Evolutionary conservation across 164 flowering plant genomes (phyloP).

Genomic region (Paratinospora sagittata): DNA sequence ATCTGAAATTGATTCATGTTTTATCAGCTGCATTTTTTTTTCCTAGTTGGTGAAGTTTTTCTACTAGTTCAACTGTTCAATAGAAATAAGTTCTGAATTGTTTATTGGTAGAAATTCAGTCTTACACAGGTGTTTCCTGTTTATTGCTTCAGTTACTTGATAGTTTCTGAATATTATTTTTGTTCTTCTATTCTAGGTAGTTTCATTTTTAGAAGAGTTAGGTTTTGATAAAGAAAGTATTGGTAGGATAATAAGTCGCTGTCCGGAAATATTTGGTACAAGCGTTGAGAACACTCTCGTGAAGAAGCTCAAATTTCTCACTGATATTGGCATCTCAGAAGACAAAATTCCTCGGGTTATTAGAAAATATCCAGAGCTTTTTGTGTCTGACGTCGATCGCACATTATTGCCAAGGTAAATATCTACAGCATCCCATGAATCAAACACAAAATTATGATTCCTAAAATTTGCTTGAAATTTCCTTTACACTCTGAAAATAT

Average conservation of each 20-base stretch:
- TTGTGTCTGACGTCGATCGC: constrained; percentile 53
- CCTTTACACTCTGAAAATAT: no score
- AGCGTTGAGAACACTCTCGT: constrained; percentile 59
- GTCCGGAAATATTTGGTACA: constrained; percentile 79
- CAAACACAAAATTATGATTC: background rate
- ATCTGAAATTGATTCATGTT: background rate
- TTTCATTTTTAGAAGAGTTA: constrained; percentile 52
- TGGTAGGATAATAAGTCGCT: constrained; percentile 51
- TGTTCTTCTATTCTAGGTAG: constrained; percentile 44
- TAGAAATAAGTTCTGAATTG: background rate
- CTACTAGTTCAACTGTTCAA: background rate
- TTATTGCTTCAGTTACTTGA: background rate
- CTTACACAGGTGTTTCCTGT: background rate
- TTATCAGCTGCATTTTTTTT: constrained; percentile 9
- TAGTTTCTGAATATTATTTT: background rate
- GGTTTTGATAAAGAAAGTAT: constrained; percentile 59
- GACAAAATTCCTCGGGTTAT: constrained; percentile 56
- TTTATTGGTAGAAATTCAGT: background rate
- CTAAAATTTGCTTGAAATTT: background rate
- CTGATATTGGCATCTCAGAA: constrained; percentile 44
- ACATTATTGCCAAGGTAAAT: constrained; percentile 67
- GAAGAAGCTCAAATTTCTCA: constrained; percentile 59
- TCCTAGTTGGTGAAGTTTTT: background rate
- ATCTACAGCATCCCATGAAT: background rate
- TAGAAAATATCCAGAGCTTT: constrained; percentile 79